These are phyloP conservation scores for Trichomonas gallinae DNA, from an alignment of 208 protist species.

Conservation along the genomic window DNA sequence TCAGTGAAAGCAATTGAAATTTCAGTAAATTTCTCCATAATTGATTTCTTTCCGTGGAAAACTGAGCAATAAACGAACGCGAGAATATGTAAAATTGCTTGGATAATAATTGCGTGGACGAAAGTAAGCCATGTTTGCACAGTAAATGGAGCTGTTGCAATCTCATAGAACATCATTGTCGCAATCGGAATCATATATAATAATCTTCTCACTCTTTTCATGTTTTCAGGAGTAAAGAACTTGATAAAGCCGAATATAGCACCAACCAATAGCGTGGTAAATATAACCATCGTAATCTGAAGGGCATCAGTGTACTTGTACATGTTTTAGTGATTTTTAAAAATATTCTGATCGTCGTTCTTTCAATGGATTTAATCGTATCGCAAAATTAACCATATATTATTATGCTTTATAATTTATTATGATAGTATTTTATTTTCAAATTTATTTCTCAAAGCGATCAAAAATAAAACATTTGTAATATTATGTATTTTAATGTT, in stretches of 20 bases:
- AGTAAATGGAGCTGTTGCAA: not conserved
- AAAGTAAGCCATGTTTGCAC: not conserved
- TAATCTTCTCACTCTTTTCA: not conserved
- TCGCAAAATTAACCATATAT: too few species aligned
- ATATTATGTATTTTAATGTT: too few species aligned
- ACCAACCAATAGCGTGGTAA: not conserved
- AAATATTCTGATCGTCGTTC: too few species aligned
- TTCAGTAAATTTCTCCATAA: not conserved
- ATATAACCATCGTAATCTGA: not conserved
- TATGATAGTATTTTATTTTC: too few species aligned
- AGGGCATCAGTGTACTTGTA: not conserved
- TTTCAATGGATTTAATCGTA: too few species aligned
- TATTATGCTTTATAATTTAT: too few species aligned
- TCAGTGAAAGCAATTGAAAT: too few species aligned
- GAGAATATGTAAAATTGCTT: not conserved
- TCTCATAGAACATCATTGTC: not conserved
- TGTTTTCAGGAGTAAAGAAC: not conserved
- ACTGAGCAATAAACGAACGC: not conserved
- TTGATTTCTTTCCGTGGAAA: not conserved
- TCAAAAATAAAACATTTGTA: too few species aligned
- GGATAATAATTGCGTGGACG: not conserved
- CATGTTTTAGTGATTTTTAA: not conserved
- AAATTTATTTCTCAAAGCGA: too few species aligned
- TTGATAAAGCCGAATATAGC: not conserved
- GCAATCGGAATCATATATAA: not conserved